Conservation (phyloP, 805 yeast genomes). For the Wickerhamomyces subpelliculosus region DNA sequence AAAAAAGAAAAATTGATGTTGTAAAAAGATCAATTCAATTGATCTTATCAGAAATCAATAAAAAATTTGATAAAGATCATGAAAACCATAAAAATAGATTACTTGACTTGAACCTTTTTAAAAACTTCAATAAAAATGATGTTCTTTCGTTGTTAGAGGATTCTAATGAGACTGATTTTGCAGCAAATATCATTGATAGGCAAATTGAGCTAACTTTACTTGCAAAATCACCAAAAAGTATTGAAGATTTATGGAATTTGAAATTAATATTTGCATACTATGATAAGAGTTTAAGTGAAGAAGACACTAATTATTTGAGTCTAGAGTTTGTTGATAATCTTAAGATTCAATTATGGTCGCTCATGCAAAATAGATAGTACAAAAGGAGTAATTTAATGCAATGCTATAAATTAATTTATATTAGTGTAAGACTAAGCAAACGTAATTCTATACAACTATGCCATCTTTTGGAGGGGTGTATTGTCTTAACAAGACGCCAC, state of each 20-base stretch:
- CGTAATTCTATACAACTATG: slow-evolving; percentile 5
- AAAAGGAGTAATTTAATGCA: not conserved
- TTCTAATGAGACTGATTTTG: slow-evolving; percentile 15
- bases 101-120: slow-evolving; percentile 9
- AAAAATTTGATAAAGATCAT: slow-evolving; percentile 9
- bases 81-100: slow-evolving; percentile 2
- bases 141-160: slow-evolving; percentile 8
- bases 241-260: slow-evolving; percentile 60
- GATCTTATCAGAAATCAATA: slow-evolving; percentile 15
- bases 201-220: slow-evolving; percentile 43
- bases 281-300: slow-evolving; percentile 34
- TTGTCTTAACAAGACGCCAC: slow-evolving; percentile 67
- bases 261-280: slow-evolving; percentile 54
- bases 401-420: not conserved
- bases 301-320: slow-evolving; percentile 33
- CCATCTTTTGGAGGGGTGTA: slow-evolving; percentile 27
- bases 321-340: slow-evolving; percentile 46
- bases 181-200: slow-evolving; percentile 45
- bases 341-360: slow-evolving; percentile 36
- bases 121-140: slow-evolving; percentile 12
- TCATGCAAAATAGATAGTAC: slow-evolving; percentile 1
- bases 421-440: no score
- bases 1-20: slow-evolving; percentile 25
- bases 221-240: slow-evolving; percentile 32
- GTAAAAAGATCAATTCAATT: slow-evolving; percentile 29